phyloP scores from a whole-genome alignment of 768 basidiomycete species.

The Roridomyces roridus region DNA sequence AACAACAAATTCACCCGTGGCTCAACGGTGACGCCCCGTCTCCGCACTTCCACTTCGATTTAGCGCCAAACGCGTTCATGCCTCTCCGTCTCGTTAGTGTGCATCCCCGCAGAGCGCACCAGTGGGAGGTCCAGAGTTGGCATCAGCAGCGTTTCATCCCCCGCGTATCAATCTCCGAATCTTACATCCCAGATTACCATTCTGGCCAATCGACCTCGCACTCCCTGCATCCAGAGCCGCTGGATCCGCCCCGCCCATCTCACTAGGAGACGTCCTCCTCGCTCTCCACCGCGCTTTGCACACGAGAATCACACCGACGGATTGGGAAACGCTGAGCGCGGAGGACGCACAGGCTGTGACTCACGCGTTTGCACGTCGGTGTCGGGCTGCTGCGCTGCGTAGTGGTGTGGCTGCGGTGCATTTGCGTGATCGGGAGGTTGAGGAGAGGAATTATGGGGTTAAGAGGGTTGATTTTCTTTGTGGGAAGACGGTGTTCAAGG shows the following conservation, averaged over 20 bases:
- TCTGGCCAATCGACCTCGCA: constrained; percentile 48
- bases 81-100: constrained; percentile 1
- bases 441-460: background rate
- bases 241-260: constrained; percentile 7
- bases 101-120: background rate
- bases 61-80: constrained; percentile 30
- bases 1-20: constrained; percentile 11
- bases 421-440: background rate
- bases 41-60: constrained; percentile 44
- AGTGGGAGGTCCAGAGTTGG: constrained; percentile 30
- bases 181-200: constrained; percentile 42
- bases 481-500: constrained; percentile 1
- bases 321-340: constrained; percentile 38
- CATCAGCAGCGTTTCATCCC: constrained; percentile 46
- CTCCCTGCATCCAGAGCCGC: background rate
- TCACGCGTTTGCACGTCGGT: constrained; percentile 9
- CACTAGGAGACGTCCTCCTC: constrained; percentile 16
- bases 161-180: constrained; percentile 44
- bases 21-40: constrained; percentile 40
- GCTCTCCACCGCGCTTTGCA: constrained; percentile 16
- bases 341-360: constrained; percentile 27
- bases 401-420: background rate
- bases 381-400: constrained; percentile 7
- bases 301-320: constrained; percentile 27
- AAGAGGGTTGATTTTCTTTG: background rate